These are phyloP conservation scores for Aspergillus unguis DNA, from an alignment of 2,329 filamentous ascomycete species.

Conservation along the genomic window DNA sequence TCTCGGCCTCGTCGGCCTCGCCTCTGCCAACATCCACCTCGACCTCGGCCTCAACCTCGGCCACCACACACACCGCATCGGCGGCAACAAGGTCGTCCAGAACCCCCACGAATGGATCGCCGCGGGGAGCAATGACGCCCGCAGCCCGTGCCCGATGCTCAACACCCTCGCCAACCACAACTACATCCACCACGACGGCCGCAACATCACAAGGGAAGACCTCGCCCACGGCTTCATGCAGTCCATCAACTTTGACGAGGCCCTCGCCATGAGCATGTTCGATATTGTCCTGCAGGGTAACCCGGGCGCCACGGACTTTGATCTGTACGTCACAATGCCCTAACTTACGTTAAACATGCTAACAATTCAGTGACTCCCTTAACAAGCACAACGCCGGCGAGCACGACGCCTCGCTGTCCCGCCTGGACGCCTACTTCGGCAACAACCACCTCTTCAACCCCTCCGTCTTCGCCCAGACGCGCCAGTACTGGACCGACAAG, in stretches of 20 bases:
- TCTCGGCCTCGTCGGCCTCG: neutral
- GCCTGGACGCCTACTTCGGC: conserved; percentile 41
- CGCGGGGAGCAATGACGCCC: conserved; percentile 1
- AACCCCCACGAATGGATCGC: neutral
- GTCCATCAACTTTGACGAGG: conserved; percentile 8
- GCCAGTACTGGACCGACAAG: conserved; percentile 48
- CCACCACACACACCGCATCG: neutral
- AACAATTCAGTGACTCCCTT: conserved; percentile 15
- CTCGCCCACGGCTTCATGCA: conserved; percentile 24
- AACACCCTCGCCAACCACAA: conserved; percentile 43
- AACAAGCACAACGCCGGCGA: conserved; percentile 22
- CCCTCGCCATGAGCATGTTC: conserved; percentile 3
- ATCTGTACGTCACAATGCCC: neutral
- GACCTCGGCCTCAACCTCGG: neutral
- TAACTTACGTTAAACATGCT: conserved; percentile 15
- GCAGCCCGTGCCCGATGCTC: conserved; percentile 39
- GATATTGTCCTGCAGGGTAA: conserved; percentile 1
- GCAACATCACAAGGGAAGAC: conserved; percentile 34
- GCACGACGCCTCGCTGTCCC: conserved; percentile 28
- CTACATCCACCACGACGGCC: conserved; percentile 40
- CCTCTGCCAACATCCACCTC: neutral
- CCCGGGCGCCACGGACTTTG: neutral
- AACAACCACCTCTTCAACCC: conserved; percentile 54
- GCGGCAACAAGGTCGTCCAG: neutral
- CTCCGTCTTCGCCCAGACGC: conserved; percentile 42